phyloP scores from a whole-genome alignment of 2,329 filamentous ascomycete genomes.

The Thermoascus crustaceus region DNA sequence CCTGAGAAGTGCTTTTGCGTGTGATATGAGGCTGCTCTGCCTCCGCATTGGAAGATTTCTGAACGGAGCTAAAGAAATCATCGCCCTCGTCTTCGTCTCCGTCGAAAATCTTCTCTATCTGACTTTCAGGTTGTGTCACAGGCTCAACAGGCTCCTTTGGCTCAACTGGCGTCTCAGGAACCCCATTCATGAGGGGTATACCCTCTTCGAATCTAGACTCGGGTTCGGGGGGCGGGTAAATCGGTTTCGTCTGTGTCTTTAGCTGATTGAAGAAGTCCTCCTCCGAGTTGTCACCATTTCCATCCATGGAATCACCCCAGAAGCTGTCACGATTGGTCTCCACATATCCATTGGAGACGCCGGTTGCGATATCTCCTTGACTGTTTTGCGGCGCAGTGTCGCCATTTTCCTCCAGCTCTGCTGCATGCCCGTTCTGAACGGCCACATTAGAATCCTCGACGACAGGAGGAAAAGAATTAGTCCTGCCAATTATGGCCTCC shows the following conservation, averaged over 20 bases:
- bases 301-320: conserved; percentile 43
- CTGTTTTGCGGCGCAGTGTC: not conserved
- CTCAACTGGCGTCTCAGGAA: conserved; percentile 13
- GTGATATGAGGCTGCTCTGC: conserved; percentile 35
- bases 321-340: conserved; percentile 12
- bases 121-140: conserved; percentile 17
- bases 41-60: conserved; percentile 9
- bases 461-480: conserved; percentile 12
- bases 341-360: conserved; percentile 9
- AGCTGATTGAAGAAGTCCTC: conserved; percentile 56
- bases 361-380: conserved; percentile 2
- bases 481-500: conserved; percentile 8
- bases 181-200: conserved; percentile 50
- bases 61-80: conserved; percentile 27
- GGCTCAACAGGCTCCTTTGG: conserved; percentile 17
- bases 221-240: conserved; percentile 29
- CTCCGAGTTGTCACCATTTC: conserved; percentile 41
- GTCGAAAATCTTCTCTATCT: conserved; percentile 28
- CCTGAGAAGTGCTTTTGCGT: conserved; percentile 63
- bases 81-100: conserved; percentile 29
- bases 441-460: conserved; percentile 1
- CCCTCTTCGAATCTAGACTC: conserved; percentile 63
- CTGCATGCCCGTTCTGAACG: not conserved
- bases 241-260: conserved; percentile 33
- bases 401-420: not conserved